These are phyloP conservation scores for Nothophytophthora sp. DNA, from an alignment of 352 stramenopile species.

Conservation along the genomic window DNA sequence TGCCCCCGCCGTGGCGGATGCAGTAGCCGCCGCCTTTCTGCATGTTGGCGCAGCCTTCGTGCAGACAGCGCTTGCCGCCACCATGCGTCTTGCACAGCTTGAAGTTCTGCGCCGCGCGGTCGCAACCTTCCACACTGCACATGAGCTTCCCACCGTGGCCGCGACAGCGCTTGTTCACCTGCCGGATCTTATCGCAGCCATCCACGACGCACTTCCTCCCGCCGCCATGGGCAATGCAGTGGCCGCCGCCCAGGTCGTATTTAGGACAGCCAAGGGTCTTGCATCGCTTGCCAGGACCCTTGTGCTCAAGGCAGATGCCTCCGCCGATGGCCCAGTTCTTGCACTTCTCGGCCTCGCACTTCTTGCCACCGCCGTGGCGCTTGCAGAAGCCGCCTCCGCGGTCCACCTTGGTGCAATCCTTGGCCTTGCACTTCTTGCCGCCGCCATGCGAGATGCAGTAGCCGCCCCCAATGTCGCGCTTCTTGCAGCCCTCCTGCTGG, in stretches of 20 bases:
- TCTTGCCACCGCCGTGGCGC: conserved; percentile 64
- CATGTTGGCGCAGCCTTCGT: conserved; percentile 42
- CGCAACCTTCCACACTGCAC: conserved; percentile 50
- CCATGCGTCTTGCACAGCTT: conserved; percentile 51
- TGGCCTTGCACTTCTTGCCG: conserved; percentile 52
- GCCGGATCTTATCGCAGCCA: conserved; percentile 61
- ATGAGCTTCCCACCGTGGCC: conserved; percentile 55
- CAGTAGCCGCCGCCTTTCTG: conserved; percentile 46
- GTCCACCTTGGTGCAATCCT: conserved; percentile 57
- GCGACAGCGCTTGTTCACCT: conserved; percentile 54
- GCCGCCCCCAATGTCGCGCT: conserved; percentile 25
- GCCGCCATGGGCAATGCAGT: conserved; percentile 75
- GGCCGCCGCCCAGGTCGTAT: conserved; percentile 52
- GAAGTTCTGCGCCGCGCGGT: conserved; percentile 55
- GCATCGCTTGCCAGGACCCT: conserved; percentile 51
- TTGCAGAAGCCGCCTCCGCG: conserved; percentile 56
- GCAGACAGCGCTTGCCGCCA: conserved; percentile 37
- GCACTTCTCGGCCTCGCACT: conserved; percentile 55
- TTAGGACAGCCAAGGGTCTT: conserved; percentile 51
- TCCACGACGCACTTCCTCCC: conserved; percentile 59
- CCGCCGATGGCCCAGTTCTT: conserved; percentile 56
- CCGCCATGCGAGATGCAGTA: conserved; percentile 73
- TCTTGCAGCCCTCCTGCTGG: conserved; percentile 20
- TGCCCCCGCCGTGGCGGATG: conserved; percentile 58
- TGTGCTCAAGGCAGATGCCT: conserved; percentile 57